Base-by-base conservation (phyloP, 106 monocot species). In the Allium cepa region DNA sequence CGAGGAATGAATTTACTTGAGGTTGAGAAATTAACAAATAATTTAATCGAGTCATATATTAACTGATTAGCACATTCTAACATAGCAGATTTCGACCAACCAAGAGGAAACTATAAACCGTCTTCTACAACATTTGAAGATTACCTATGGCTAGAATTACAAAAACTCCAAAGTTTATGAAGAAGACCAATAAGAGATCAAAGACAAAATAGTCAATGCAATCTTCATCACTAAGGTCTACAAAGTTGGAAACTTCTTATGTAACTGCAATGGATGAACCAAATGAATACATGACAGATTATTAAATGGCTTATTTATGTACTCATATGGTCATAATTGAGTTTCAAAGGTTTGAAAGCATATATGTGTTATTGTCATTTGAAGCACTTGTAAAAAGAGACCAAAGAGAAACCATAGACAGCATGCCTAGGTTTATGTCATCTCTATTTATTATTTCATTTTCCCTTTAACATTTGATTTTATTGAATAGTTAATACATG, bases 41-140 rank as follows among this genome's bases (percentile, higher is more conserved):
- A n/a, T n/a, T n/a, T n/a, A n/a, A n/a, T n/a, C n/a, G n/a, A n/a
- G n/a, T n/a, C n/a, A n/a, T n/a, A n/a, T n/a, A n/a, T n/a, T n/a
- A n/a, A n/a, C n/a, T n/a, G n/a, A n/a, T n/a, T n/a, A n/a, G n/a
- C n/a, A n/a, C n/a, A n/a, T n/a, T n/a, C n/a, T n/a, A n/a, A n/a
- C n/a, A 22, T 15, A 4, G 8, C 74, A 87, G 91, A 91, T 59
- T 87, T 78, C 69, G 82, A 87, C 56, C 82, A 76, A 50, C 69
- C 57, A 14, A 80, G 75, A 72, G 77, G 71, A 63, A 53, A 69
- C n/a, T 36, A 4, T 4, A 80, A 64, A 67, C 67, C 67, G 49
- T 45, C 68, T 73, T 63, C 72, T 27, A 58, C 57, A 0, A 75
- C 72, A 8, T 73, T 68, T 7, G 66, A 56, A 8, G 75, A 71